Conservation (phyloP, 805 yeast species). For the Candida sithepensis region DNA sequence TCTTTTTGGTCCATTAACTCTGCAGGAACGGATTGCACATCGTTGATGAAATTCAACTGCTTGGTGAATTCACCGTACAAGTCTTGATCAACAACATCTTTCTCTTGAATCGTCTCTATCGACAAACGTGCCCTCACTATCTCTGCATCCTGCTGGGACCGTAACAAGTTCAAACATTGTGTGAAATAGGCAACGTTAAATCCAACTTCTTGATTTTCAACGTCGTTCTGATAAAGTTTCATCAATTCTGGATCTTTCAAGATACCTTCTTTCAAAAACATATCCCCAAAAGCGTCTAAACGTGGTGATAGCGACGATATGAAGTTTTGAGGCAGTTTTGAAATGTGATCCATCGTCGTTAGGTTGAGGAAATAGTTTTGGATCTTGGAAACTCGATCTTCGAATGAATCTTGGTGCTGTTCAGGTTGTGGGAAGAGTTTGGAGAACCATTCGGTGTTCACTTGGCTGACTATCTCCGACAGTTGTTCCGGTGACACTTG, state of each 20-base stretch:
- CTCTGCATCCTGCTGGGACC: constrained; percentile 13
- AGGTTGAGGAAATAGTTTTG: constrained; percentile 14
- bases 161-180: constrained; percentile 14
- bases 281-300: constrained; percentile 20
- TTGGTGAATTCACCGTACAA: constrained; percentile 9
- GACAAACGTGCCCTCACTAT: constrained; percentile 10
- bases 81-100: constrained; percentile 8
- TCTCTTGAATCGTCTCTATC: constrained; percentile 6
- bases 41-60: constrained; percentile 4
- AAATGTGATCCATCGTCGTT: constrained; percentile 12
- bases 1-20: neutral
- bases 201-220: constrained; percentile 8
- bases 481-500: neutral
- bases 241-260: constrained; percentile 13
- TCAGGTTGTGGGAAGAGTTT: neutral
- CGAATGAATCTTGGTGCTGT: neutral
- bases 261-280: constrained; percentile 13
- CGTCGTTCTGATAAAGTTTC: constrained; percentile 10
- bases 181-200: constrained; percentile 18
- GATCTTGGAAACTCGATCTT: constrained; percentile 7
- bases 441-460: neutral
- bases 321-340: constrained; percentile 18
- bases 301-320: constrained; percentile 8
- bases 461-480: neutral
- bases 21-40: neutral